Conservation (phyloP, 805 yeast species). For the Brettanomyces nanus region DNA sequence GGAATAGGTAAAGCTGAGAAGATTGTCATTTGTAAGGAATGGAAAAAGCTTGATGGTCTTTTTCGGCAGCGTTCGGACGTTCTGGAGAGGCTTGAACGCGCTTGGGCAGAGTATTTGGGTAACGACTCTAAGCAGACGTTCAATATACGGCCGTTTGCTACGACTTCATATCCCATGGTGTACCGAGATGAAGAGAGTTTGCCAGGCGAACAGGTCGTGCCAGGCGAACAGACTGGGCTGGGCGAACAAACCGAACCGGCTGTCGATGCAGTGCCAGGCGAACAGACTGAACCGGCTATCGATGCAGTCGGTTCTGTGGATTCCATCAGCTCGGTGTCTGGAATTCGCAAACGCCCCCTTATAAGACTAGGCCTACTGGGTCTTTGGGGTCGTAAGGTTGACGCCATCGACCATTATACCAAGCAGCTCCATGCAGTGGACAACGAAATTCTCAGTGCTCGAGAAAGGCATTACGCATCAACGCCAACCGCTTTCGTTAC, state of each 20-base stretch:
- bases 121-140: constrained; percentile 17
- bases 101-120: constrained; percentile 65
- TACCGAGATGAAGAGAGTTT: too few relatives aligned
- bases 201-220: constrained; percentile 9
- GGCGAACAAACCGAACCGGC: not conserved
- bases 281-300: not conserved
- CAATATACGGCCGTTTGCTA: constrained; percentile 20
- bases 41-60: constrained; percentile 65
- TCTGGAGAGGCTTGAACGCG: constrained; percentile 51
- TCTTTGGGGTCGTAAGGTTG: constrained; percentile 59
- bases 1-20: constrained; percentile 75
- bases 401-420: constrained; percentile 73
- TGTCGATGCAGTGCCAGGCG: not conserved
- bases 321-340: constrained; percentile 6
- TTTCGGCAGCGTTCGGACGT: constrained; percentile 50
- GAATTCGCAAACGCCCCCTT: constrained; percentile 44
- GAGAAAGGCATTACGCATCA: constrained; percentile 64
- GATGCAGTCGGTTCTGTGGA: not conserved
- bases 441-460: constrained; percentile 54
- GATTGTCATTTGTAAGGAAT: constrained; percentile 76
- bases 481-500: constrained; percentile 92
- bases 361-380: constrained; percentile 56
- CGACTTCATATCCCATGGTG: constrained; percentile 20
- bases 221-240: constrained; percentile 2
- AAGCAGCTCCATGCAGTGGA: constrained; percentile 63